Base-by-base conservation (phyloP, 2,329 filamentous ascomycete genomes). In the Botrytis byssoidea region DNA sequence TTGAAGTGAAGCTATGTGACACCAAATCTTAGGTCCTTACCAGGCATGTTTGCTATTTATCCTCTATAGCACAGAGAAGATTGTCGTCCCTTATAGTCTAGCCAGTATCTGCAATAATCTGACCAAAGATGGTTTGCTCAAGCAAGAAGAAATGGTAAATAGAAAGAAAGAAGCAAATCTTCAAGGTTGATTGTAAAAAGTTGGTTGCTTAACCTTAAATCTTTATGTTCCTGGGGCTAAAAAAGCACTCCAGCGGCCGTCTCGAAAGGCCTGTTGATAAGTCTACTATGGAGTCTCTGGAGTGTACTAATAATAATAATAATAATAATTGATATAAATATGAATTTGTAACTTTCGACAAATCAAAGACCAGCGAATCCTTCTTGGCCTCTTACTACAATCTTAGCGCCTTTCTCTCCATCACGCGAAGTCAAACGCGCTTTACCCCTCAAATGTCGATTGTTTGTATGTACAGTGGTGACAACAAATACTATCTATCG, bases 11-110 rank as follows among this genome's bases (percentile, higher is more conserved):
- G 16, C 42, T 32, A n/a, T 29, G 63, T 40, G 40, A 25, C 35
- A 40, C 46, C 18, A 29, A 57, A 57, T 40, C 7, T 35, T 40
- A 29, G 5, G 32, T 35, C 44, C 70, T 68, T 72, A 68, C 61
- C 70, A 46, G 70, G 40, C 61, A 72, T 72, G 14, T 46, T 60
- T 51, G 29, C 16, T 69, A 4, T 32, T 20, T 25, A 14, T 71
- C 4, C 25, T 37, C 32, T n/a, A 55, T 12, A 20, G 46, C 55
- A 16, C 35, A 16, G 51, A 69, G 6, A 32, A n/a, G n/a, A 4
- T 35, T 29, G n/a, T 18, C 6, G 1, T 42, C 8, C 32, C 32
- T 37, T n/a, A n/a, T 18, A 51, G n/a, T n/a, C 22, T 37, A 12
- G 44, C 42, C n/a, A 29, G 40, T 44, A 44, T n/a, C 7, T 16